Percentiles rank a stretch among this genome's conserved stretches.
These are phyloP conservation scores for Iris pallida DNA, from an alignment of 116 monocot species.

Conservation along the genomic window DNA sequence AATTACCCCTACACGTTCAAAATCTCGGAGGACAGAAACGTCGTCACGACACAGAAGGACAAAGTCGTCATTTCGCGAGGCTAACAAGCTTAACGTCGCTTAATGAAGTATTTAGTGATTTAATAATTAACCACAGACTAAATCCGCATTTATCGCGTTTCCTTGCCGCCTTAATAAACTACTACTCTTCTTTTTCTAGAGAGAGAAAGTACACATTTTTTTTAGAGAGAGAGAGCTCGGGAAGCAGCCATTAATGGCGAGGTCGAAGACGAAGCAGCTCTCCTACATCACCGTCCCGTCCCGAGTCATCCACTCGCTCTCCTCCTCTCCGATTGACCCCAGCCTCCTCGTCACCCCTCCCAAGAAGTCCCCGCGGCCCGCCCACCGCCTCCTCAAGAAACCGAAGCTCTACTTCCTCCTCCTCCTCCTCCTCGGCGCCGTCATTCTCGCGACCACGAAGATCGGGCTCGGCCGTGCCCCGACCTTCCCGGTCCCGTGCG, in stretches of 20 bases:
- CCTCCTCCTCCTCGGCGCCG: slow-evolving; percentile 16
- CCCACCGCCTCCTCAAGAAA: neutral
- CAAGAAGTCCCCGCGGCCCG: slow-evolving; percentile 18
- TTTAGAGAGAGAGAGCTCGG: slow-evolving; percentile 26
- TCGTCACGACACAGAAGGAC: no score
- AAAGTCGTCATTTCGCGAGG: no score
- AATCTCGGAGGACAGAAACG: no score
- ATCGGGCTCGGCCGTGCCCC: slow-evolving; percentile 15
- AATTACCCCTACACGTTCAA: no score
- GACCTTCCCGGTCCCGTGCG: slow-evolving; percentile 17
- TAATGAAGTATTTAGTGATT: no score
- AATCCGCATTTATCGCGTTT: no score
- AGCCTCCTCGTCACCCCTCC: slow-evolving; percentile 40
- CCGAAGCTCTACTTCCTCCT: slow-evolving; percentile 23
- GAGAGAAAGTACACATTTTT: neutral
- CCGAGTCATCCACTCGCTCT: slow-evolving; percentile 44
- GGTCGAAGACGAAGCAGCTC: slow-evolving; percentile 48
- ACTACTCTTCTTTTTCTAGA: no score
- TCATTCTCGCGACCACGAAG: slow-evolving; percentile 31
- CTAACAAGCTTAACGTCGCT: no score
- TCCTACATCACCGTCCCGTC: slow-evolving; percentile 76
- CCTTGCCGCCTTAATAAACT: no score
- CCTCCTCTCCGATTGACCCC: slow-evolving; percentile 38
- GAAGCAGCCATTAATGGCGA: slow-evolving; percentile 39
- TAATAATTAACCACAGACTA: no score